Evolutionary conservation across 371 early-diverging fungal genomes (phyloP).

Genomic region (Mucor racemosus): DNA sequence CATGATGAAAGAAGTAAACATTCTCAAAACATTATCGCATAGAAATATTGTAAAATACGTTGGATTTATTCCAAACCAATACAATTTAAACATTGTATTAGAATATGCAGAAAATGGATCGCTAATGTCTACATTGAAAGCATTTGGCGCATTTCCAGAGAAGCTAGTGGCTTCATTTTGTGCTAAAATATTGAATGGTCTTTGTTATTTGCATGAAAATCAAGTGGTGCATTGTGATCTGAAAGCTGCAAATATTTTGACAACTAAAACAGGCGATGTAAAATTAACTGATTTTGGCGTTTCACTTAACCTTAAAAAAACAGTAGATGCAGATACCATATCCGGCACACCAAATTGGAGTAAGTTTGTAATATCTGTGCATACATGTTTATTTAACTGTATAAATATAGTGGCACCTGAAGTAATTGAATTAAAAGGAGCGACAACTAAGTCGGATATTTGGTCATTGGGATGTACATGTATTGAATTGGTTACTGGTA

Average conservation of each 20-base stretch:
- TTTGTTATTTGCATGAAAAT: slow-evolving; percentile 91
- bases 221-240: slow-evolving; percentile 95
- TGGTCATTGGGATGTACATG: slow-evolving; percentile 92
- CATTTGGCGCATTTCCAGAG: slow-evolving; percentile 94
- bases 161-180: slow-evolving; percentile 91
- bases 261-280: slow-evolving; percentile 92
- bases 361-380: slow-evolving; percentile 37
- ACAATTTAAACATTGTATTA: slow-evolving; percentile 82
- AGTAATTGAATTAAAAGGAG: slow-evolving; percentile 85
- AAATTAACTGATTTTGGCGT: slow-evolving; percentile 98
- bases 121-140: slow-evolving; percentile 82
- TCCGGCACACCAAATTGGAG: slow-evolving; percentile 97
- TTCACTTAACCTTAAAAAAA: slow-evolving; percentile 78
- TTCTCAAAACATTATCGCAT: slow-evolving; percentile 76
- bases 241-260: slow-evolving; percentile 95
- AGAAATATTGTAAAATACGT: slow-evolving; percentile 87
- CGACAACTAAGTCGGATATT: slow-evolving; percentile 85
- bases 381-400: slow-evolving; percentile 20
- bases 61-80: slow-evolving; percentile 79
- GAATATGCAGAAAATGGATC: slow-evolving; percentile 97
- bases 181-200: slow-evolving; percentile 86
- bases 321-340: slow-evolving; percentile 66
- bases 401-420: slow-evolving; percentile 91
- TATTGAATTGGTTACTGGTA: slow-evolving; percentile 85
- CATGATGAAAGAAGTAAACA: slow-evolving; percentile 70